phyloP scores from a whole-genome alignment of 306 rosid species.

The Crotalaria pallida region DNA sequence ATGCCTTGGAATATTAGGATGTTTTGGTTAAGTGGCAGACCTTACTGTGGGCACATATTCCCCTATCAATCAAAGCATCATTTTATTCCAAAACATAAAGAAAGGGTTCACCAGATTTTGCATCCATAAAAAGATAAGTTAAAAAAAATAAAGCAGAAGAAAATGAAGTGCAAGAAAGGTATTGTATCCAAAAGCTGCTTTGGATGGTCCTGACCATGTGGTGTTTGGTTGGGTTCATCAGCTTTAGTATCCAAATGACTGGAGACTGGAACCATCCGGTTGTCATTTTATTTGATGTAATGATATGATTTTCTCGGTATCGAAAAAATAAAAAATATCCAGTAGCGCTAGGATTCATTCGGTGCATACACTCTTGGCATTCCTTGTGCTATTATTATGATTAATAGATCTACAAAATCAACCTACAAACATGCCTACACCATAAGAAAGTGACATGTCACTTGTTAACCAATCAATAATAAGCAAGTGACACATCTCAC shows the following conservation, averaged over 20 bases:
- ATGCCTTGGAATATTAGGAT: background rate
- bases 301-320: background rate
- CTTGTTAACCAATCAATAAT: too few species aligned
- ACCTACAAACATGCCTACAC: too few species aligned
- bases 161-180: background rate
- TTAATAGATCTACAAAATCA: too few species aligned
- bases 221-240: constrained; percentile 14
- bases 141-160: background rate
- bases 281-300: background rate
- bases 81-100: background rate
- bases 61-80: background rate
- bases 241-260: background rate
- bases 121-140: background rate
- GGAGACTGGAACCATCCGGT: background rate
- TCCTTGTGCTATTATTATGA: background rate
- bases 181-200: background rate
- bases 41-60: background rate
- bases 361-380: background rate
- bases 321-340: too few species aligned
- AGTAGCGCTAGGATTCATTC: too few species aligned
- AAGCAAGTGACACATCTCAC: too few species aligned
- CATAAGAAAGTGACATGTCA: too few species aligned
- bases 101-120: background rate
- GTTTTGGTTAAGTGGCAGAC: background rate
- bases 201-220: background rate